Evolutionary conservation across 768 basidiomycete species (phyloP), one percentile per base, ranked within the genome.

Genomic region (Psilocybe azurescens): DNA sequence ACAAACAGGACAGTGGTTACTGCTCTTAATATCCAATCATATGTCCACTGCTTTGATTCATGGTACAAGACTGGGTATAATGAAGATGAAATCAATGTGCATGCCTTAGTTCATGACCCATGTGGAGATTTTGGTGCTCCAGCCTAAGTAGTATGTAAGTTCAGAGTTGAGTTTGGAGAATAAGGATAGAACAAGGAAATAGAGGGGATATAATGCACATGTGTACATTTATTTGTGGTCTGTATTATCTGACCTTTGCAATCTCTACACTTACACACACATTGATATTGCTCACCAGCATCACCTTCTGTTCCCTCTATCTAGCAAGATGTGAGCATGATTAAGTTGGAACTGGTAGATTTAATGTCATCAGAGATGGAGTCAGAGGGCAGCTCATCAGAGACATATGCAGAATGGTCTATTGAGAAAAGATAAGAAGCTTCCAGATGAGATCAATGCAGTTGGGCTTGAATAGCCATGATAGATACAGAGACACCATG

Each of bases 1-100:
- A 71, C 83, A 97, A n/a, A 97, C 90, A 3, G 97, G 97, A 72
- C 97, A 99, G 71, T 99, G 97, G 75, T 99, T 97, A 16, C 95
- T 97, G 8, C 97, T 97, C 65, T 92, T 93, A 59, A 99, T 72
- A 5, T 86, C 81, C 7, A 91, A 88, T 67, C 91, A 90, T 58
- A 97, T 97, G 69, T 99, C 93, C 9, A 79, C 80, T 51, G 76
- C 75, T 72, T 94, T 94, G 70, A 99, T 83, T 96, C 96, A 99
- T 0, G 93, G 94, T 1, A 96, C 80, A 2, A 99, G 81, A 16
- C 93, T 94, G 2, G 82, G 85, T 0, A 97, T 97, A 64, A 90
- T 84, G 59, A 99, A 87, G 64, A 99, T 91, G 74, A 95, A 95
- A 74, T 95, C 93, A 58, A 95, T 87, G 7, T 97, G 88, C 1